Base-by-base conservation (phyloP, 768 basidiomycete species). In the Phylloporus sp. region DNA sequence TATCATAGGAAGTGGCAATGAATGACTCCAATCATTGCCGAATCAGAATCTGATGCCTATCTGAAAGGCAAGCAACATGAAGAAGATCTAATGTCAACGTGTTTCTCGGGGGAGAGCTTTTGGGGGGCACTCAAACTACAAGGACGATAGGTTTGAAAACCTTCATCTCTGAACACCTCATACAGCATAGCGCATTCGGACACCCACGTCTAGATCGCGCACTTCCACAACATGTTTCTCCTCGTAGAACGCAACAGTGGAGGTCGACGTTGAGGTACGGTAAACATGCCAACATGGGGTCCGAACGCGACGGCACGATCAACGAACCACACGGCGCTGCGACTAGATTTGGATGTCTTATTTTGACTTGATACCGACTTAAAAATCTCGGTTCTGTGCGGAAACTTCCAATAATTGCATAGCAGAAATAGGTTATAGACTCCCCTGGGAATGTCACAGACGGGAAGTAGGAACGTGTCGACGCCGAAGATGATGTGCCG, bases 101-200 rank as follows among this genome's bases (percentile, higher is more conserved):
- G 27, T 72, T 71, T 2, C 72, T 82, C 26, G 56, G 62, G 7
- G 80, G 81, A 57, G 51, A 49, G 2, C 44, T 71, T 71, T 6
- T 78, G 66, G n/a, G 49, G 57, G 0, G 63, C 60, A 3, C 77
- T 76, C 4, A 48, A 50, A 6, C 76, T 78, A 0, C 79, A 81
- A 54, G 79, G 77, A 6, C 69, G 79, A 4, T 82, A 82, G 81
- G 15, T 68, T 79, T 5, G 79, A 82, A 60, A 82, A 82, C 52
- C 70, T n/a, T 80, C 32, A 46, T 59, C 21, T 72, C 75, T 0
- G 81, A 82, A 54, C 60, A 74, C 14, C 63, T 81, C 13, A 49
- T 79, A 3, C 54, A 54, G 1, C 69, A 66, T 17, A 65, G 63
- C 39, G 42, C 60, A 1, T 44, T 56, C 1, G n/a, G 54, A 54